Conservation (phyloP, 176 grass and related monocot species). For the Oryza officinalis region DNA sequence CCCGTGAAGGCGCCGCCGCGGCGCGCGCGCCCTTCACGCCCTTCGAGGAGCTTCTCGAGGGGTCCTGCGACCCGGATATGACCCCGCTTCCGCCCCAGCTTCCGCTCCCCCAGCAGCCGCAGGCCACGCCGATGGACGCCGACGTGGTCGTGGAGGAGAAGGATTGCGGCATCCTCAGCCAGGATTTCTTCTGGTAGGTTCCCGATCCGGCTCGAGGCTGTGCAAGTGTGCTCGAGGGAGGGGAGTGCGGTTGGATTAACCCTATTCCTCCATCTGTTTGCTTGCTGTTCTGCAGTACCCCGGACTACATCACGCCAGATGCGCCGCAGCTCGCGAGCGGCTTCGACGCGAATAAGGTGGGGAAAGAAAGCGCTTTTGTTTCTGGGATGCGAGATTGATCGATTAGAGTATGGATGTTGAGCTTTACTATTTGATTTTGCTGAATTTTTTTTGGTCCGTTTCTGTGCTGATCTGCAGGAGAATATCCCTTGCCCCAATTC, state of each 20-base stretch:
- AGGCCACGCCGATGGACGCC: slow-evolving; percentile 20
- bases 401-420: background rate
- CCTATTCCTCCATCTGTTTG: background rate
- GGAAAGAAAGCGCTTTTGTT: background rate
- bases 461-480: slow-evolving; percentile 40
- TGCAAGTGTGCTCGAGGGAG: no score
- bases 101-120: background rate
- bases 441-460: background rate
- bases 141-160: slow-evolving; percentile 66
- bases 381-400: background rate
- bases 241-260: background rate
- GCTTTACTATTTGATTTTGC: background rate
- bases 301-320: slow-evolving; percentile 93
- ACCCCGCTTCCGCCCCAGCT: background rate
- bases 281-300: slow-evolving; percentile 55
- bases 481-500: slow-evolving; percentile 84
- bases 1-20: background rate
- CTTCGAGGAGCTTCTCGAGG: slow-evolving; percentile 69
- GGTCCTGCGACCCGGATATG: background rate
- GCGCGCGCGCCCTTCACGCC: slow-evolving; percentile 40
- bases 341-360: slow-evolving; percentile 70
- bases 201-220: background rate
- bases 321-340: slow-evolving; percentile 49
- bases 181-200: slow-evolving; percentile 94
- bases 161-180: slow-evolving; percentile 81